Percentiles rank a stretch among this genome's conserved stretches.
phyloP scores from a whole-genome alignment of 768 basidiomycete species.

The Mycena epipterygia region DNA sequence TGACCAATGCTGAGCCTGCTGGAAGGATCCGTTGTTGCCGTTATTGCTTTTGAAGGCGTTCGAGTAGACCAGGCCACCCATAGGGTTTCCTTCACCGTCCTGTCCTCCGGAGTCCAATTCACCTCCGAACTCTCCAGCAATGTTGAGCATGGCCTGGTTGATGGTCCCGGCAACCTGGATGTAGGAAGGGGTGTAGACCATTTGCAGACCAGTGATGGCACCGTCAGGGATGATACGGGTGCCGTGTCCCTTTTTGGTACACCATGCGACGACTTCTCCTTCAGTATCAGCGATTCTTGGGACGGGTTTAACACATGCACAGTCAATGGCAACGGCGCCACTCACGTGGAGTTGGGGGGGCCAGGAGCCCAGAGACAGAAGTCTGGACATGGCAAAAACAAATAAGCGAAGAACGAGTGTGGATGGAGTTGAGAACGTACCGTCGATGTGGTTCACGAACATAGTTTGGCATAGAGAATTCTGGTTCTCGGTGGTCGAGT shows the following conservation, averaged over 20 bases:
- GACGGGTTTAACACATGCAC: neutral
- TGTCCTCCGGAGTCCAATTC: conserved; percentile 72
- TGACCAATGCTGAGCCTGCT: conserved; percentile 65
- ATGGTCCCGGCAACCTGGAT: conserved; percentile 69
- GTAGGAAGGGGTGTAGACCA: conserved; percentile 66
- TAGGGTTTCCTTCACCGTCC: conserved; percentile 70
- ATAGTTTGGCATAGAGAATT: conserved; percentile 71
- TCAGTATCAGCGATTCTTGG: conserved; percentile 68
- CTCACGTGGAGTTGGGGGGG: conserved; percentile 54
- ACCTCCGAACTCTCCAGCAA: conserved; percentile 54
- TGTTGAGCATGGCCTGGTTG: conserved; percentile 56
- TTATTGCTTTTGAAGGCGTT: conserved; percentile 54
- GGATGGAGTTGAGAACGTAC: conserved; percentile 40
- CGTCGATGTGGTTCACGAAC: conserved; percentile 66
- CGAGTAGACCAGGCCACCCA: conserved; percentile 67
- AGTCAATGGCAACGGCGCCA: neutral
- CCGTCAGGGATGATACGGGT: conserved; percentile 73
- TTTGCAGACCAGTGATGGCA: conserved; percentile 69
- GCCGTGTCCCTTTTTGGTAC: conserved; percentile 71
- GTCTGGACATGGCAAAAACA: conserved; percentile 55
- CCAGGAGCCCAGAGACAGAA: conserved; percentile 72
- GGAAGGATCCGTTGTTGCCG: conserved; percentile 50
- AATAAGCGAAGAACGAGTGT: neutral
- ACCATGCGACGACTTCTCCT: conserved; percentile 75
- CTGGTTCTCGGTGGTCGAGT: conserved; percentile 68